Evolutionary conservation across 1,284 basidiomycete genomes (phyloP).

Genomic region (Neonothopanus nambi): DNA sequence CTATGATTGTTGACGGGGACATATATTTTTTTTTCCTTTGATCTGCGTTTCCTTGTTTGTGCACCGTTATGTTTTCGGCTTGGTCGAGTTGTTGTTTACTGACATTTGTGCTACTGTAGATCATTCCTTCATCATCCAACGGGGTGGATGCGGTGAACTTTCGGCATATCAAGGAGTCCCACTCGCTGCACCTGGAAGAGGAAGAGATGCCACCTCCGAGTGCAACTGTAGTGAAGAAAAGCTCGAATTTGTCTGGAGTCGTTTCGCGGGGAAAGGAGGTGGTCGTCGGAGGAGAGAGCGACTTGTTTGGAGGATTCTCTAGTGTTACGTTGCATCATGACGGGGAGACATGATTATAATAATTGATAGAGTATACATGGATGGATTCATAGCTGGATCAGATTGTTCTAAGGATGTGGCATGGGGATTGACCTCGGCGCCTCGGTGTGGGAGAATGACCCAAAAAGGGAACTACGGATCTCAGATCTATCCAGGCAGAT

Average conservation of each 20-base stretch:
- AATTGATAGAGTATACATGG: conserved; percentile 7
- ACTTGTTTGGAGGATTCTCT: conserved; percentile 82
- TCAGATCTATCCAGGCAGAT: conserved; percentile 2
- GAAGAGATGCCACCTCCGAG: too few species aligned
- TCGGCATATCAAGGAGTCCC: conserved; percentile 86
- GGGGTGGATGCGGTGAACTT: conserved; percentile 82
- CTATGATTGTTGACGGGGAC: too few species aligned
- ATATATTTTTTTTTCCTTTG: too few species aligned
- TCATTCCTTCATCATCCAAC: conserved; percentile 65
- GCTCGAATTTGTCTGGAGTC: too few species aligned
- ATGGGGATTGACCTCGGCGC: conserved; percentile 2
- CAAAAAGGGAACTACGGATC: not conserved
- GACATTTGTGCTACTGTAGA: conserved; percentile 45
- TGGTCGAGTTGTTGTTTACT: too few species aligned
- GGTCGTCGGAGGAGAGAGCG: too few species aligned
- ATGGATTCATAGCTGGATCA: too few species aligned
- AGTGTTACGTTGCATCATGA: conserved; percentile 88
- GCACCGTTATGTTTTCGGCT: too few species aligned
- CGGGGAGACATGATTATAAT: conserved; percentile 52
- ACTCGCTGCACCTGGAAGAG: conserved; percentile 85
- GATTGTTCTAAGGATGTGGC: too few species aligned
- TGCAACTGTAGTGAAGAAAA: too few species aligned
- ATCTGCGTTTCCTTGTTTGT: too few species aligned
- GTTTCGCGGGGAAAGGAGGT: too few species aligned
- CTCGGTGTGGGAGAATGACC: not conserved